These are phyloP conservation scores for Sergeia podlipaevii DNA, from an alignment of 208 protist genomes.

Conservation along the genomic window DNA sequence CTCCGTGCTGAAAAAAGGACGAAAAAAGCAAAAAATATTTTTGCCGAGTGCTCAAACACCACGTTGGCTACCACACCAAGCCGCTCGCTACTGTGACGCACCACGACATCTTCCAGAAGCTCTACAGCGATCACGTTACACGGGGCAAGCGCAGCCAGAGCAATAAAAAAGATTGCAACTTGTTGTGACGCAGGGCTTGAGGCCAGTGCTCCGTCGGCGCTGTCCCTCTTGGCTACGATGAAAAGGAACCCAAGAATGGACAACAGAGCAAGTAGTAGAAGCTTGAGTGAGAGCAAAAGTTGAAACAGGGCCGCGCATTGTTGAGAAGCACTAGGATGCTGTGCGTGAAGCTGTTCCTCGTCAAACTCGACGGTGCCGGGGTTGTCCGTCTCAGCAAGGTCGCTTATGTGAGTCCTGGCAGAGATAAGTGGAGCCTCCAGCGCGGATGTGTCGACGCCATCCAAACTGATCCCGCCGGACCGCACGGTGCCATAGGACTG, in stretches of 20 bases:
- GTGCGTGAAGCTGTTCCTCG: conserved; percentile 25
- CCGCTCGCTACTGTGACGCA: conserved; percentile 24
- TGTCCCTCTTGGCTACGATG: not conserved
- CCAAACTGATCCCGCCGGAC: no score
- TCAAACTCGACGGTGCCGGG: conserved; percentile 28
- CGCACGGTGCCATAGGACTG: no score
- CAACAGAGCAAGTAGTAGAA: conserved; percentile 13
- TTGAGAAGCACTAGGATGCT: conserved; percentile 20
- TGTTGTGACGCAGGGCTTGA: not conserved
- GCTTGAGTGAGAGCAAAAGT: conserved; percentile 22
- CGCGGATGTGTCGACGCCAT: no score
- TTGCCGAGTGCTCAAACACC: conserved; percentile 53
- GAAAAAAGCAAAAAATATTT: conserved; percentile 45
- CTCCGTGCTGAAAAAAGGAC: conserved; percentile 18
- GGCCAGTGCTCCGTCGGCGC: not conserved
- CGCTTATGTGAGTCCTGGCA: no score
- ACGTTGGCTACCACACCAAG: conserved; percentile 52
- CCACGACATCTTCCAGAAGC: conserved; percentile 61
- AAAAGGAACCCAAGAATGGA: conserved; percentile 14
- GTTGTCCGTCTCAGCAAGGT: conserved; percentile 20
- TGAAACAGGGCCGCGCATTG: conserved; percentile 5
- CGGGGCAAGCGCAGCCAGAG: conserved; percentile 27
- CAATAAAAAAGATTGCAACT: conserved; percentile 16
- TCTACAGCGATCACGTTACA: conserved; percentile 26
- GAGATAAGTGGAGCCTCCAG: no score